These are phyloP conservation scores for Botrytis deweyae DNA, from an alignment of 2,329 filamentous ascomycete genomes.

Conservation along the genomic window DNA sequence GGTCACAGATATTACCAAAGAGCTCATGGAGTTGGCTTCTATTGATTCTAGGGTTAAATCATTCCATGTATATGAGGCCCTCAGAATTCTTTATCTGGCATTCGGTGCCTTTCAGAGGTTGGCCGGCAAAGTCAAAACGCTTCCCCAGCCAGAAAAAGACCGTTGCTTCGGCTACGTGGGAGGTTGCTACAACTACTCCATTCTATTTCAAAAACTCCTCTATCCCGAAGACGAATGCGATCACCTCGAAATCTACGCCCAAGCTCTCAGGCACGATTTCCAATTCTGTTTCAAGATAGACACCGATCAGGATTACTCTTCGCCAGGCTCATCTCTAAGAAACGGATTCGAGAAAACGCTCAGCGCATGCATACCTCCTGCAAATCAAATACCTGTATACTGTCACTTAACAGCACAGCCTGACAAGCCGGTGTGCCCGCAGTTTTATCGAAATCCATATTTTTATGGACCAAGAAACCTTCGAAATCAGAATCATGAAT, in stretches of 20 bases:
- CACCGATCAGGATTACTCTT: not conserved
- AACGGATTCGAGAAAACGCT: not conserved
- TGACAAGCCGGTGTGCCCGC: not conserved
- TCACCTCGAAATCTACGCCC: not conserved
- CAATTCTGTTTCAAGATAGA: not conserved
- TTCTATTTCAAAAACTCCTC: not conserved
- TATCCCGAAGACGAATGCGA: constrained; percentile 7
- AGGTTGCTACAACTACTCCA: not conserved
- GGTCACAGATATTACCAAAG: not conserved
- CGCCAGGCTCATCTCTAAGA: not conserved
- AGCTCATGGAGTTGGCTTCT: not conserved
- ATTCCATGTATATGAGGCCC: not conserved
- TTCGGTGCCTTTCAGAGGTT: not conserved
- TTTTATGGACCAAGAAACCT: not conserved
- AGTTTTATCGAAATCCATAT: not conserved
- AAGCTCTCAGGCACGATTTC: not conserved
- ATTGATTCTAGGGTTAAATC: not conserved
- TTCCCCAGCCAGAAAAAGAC: not conserved
- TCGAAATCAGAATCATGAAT: not conserved
- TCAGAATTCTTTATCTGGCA: not conserved
- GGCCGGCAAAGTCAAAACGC: not conserved
- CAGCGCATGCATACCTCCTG: not conserved
- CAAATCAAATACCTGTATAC: not conserved
- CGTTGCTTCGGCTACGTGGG: not conserved
- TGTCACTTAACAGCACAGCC: not conserved